Evolutionary conservation across 768 basidiomycete species (phyloP).

Genomic region (Tephrocybe sp.): DNA sequence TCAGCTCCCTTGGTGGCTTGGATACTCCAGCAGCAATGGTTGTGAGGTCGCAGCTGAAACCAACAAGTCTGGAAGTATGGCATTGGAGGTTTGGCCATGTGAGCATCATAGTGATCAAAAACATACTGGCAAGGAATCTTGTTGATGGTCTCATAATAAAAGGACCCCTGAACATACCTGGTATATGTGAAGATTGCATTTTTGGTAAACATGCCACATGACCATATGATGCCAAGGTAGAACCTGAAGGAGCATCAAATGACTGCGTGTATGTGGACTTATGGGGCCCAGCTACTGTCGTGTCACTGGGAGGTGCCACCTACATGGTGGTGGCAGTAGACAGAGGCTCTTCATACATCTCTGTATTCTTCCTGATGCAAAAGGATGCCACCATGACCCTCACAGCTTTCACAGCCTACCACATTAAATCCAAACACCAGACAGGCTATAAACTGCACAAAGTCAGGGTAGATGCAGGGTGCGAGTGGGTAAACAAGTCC

Average conservation of each 20-base stretch:
- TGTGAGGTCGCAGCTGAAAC: too few species aligned
- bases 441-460: slow-evolving; percentile 11
- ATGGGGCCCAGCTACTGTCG: slow-evolving; percentile 22
- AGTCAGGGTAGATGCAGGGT: slow-evolving; percentile 18
- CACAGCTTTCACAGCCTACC: slow-evolving; percentile 16
- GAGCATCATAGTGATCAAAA: neutral
- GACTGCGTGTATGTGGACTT: slow-evolving; percentile 17
- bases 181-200: slow-evolving; percentile 26
- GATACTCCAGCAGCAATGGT: too few species aligned
- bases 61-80: too few species aligned
- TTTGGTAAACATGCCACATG: slow-evolving; percentile 19
- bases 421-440: slow-evolving; percentile 15
- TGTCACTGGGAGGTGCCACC: slow-evolving; percentile 12
- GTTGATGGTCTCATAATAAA: slow-evolving; percentile 22
- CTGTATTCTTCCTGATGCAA: slow-evolving; percentile 19
- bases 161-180: neutral
- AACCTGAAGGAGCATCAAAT: slow-evolving; percentile 13
- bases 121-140: neutral
- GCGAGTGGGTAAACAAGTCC: neutral
- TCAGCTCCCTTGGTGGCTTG: neutral
- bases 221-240: slow-evolving; percentile 23
- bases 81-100: neutral
- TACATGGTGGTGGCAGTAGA: slow-evolving; percentile 28
- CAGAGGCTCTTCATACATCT: slow-evolving; percentile 15
- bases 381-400: slow-evolving; percentile 21